These are phyloP conservation scores for Taphrina flavorubra DNA, from an alignment of 1,139 yeast species.

Conservation along the genomic window DNA sequence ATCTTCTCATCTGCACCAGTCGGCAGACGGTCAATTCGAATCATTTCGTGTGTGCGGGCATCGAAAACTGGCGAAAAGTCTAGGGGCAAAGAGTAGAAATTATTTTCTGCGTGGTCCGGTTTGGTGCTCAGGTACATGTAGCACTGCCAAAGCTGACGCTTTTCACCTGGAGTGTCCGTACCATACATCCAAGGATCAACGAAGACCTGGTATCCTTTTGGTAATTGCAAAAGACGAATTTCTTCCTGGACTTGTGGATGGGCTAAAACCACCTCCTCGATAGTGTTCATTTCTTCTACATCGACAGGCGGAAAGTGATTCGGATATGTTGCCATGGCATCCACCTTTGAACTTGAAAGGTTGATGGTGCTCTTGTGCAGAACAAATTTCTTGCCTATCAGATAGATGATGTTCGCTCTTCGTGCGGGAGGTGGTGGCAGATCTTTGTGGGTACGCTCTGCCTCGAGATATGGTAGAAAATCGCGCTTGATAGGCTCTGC, in stretches of 20 bases:
- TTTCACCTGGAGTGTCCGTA: constrained; percentile 80
- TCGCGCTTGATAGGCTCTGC: constrained; percentile 71
- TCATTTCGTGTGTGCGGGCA: constrained; percentile 68
- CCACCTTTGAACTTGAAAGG: constrained; percentile 56
- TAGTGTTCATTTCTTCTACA: constrained; percentile 68
- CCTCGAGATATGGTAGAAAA: constrained; percentile 67
- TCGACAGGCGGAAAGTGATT: constrained; percentile 67
- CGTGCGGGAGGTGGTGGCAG: constrained; percentile 68
- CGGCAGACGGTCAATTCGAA: constrained; percentile 74
- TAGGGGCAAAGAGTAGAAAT: constrained; percentile 71
- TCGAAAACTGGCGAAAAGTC: constrained; percentile 84
- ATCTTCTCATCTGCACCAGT: constrained; percentile 72
- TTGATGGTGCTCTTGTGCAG: constrained; percentile 73
- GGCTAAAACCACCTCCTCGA: constrained; percentile 67
- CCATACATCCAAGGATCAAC: constrained; percentile 89
- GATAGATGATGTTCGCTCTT: constrained; percentile 67
- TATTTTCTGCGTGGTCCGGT: constrained; percentile 72
- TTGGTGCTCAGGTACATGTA: constrained; percentile 74
- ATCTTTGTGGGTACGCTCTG: constrained; percentile 50
- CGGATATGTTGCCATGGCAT: constrained; percentile 59
- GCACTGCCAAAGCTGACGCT: constrained; percentile 77
- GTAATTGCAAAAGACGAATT: constrained; percentile 61
- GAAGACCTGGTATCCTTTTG: constrained; percentile 70
- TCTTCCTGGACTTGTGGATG: constrained; percentile 77
- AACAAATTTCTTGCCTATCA: constrained; percentile 63